Evolutionary conservation across 1,284 basidiomycete species (phyloP).

Genomic region (Fereydounia khargensis): DNA sequence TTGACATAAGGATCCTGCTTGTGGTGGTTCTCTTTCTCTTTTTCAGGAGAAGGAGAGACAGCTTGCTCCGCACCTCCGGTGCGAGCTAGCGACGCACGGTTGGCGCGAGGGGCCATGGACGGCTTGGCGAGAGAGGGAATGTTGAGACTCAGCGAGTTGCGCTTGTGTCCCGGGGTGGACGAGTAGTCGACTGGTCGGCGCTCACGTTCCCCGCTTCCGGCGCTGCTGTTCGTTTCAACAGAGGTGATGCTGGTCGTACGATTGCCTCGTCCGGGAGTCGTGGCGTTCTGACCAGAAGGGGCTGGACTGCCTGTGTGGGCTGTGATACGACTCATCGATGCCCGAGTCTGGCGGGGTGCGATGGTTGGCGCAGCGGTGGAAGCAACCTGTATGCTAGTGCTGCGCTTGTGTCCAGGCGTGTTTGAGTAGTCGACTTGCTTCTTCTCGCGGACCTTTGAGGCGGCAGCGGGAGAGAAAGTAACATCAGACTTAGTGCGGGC

Average conservation of each 20-base stretch:
- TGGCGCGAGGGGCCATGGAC: constrained; percentile 17
- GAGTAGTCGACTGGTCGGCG: constrained; percentile 19
- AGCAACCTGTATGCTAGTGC: constrained; percentile 5
- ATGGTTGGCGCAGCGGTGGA: constrained; percentile 15
- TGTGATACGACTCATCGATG: constrained; percentile 4
- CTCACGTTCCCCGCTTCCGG: neutral
- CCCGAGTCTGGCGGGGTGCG: constrained; percentile 20
- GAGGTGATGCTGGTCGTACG: neutral
- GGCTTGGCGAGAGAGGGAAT: constrained; percentile 30
- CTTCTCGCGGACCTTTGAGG: neutral
- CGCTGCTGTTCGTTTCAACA: neutral
- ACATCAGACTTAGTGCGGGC: constrained; percentile 4
- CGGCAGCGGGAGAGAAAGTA: neutral
- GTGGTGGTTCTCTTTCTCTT: neutral
- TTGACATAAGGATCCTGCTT: neutral
- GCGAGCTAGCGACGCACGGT: constrained; percentile 16
- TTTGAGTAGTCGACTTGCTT: constrained; percentile 33
- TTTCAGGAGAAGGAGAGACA: too few relatives aligned
- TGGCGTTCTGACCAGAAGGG: neutral
- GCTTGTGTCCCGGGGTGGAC: constrained; percentile 38
- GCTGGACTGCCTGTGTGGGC: neutral
- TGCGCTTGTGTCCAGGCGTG: constrained; percentile 37
- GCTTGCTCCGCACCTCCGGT: neutral
- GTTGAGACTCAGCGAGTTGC: constrained; percentile 5
- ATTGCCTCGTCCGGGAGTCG: neutral